phyloP scores from a whole-genome alignment of 2,329 filamentous ascomycete species.

The Emergomyces orientalis region DNA sequence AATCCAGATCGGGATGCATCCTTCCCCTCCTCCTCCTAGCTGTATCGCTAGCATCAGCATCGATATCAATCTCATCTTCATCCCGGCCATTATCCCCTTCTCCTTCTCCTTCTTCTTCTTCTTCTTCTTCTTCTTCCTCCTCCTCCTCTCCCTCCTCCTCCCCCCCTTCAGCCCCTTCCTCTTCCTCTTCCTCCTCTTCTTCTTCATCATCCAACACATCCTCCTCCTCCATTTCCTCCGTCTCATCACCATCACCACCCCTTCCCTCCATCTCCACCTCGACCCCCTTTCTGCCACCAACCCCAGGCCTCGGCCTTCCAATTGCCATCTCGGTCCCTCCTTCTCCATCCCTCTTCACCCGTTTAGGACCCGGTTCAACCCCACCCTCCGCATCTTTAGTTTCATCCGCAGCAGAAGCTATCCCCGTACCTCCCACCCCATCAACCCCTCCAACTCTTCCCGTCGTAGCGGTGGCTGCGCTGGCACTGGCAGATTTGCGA shows the following conservation, averaged over 20 bases:
- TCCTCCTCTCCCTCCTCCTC: slow-evolving; percentile 19
- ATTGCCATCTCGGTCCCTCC: slow-evolving; percentile 18
- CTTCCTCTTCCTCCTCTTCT: slow-evolving; percentile 17
- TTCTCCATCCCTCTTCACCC: slow-evolving; percentile 19
- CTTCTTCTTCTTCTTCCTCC: slow-evolving; percentile 20
- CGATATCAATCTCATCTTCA: slow-evolving; percentile 12
- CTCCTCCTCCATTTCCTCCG: slow-evolving; percentile 22
- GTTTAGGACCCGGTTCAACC: slow-evolving; percentile 38
- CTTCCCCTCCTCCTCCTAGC: slow-evolving; percentile 19
- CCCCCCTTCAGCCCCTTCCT: slow-evolving; percentile 18
- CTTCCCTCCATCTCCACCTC: slow-evolving; percentile 5
- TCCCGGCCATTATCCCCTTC: slow-evolving; percentile 17
- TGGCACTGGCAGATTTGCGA: slow-evolving; percentile 32
- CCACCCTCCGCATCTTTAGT: slow-evolving; percentile 45
- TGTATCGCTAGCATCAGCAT: slow-evolving; percentile 17
- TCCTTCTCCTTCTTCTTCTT: slow-evolving; percentile 22
- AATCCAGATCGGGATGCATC: slow-evolving; percentile 26
- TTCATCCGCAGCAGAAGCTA: slow-evolving; percentile 43
- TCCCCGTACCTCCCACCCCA: slow-evolving; percentile 42
- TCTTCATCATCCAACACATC: slow-evolving; percentile 14
- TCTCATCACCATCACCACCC: slow-evolving; percentile 12
- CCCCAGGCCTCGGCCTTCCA: slow-evolving; percentile 11
- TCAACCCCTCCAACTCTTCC: slow-evolving; percentile 38
- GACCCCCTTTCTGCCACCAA: slow-evolving; percentile 9
- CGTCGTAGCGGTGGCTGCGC: not conserved